Evolutionary conservation across 192 early-diverging fungal genomes (phyloP).

Genomic region (Geosiphon pyriformis): DNA sequence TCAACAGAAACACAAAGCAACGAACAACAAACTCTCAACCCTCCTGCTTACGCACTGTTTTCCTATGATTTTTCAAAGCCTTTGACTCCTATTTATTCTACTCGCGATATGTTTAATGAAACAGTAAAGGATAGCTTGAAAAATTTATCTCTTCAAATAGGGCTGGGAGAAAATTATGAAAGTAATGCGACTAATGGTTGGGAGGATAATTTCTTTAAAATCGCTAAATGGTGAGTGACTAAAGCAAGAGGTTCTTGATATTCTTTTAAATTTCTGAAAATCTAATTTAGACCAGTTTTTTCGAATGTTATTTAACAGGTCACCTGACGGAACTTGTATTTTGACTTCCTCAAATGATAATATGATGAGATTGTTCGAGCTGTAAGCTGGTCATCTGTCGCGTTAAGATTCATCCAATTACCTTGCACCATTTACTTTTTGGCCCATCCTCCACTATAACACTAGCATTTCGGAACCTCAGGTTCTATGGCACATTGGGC

Average conservation of each 20-base stretch:
- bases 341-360: conserved; percentile 62
- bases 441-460: too few species aligned
- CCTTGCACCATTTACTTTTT: too few species aligned
- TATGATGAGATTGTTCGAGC: conserved; percentile 48
- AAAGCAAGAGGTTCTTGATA: background rate
- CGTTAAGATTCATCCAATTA: too few species aligned
- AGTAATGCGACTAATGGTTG: conserved; percentile 29
- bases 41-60: background rate
- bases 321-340: conserved; percentile 62
- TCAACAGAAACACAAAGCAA: too few species aligned
- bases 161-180: conserved; percentile 16
- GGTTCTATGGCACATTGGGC: too few species aligned
- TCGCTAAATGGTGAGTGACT: conserved; percentile 48
- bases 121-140: conserved; percentile 5
- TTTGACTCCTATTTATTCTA: conserved; percentile 4
- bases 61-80: conserved; percentile 16
- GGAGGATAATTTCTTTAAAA: conserved; percentile 58
- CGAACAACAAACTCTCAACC: too few species aligned
- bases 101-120: conserved; percentile 7
- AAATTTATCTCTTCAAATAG: background rate
- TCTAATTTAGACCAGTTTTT: background rate
- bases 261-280: background rate
- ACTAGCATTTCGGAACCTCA: too few species aligned
- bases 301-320: conserved; percentile 39
- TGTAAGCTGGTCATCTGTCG: too few species aligned